Evolutionary conservation across 257 asterid species (phyloP).

Genomic region (Petunia axillaris): DNA sequence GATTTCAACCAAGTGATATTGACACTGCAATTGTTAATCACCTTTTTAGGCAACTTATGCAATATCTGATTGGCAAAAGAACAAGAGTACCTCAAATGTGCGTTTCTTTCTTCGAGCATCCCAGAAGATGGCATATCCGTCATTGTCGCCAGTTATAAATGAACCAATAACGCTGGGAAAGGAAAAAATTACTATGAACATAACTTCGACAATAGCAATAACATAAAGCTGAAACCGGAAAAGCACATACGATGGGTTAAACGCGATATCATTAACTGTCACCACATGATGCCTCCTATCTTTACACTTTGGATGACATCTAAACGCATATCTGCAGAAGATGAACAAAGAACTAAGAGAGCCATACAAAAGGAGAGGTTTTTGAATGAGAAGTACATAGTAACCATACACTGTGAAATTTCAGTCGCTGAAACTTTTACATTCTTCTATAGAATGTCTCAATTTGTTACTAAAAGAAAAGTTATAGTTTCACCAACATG

Average conservation of each 20-base stretch:
- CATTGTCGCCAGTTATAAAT: conserved; percentile 78
- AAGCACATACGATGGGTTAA: conserved; percentile 72
- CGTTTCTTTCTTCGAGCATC: conserved; percentile 72
- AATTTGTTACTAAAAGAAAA: conserved; percentile 3
- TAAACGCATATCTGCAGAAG: conserved; percentile 74
- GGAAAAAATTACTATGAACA: conserved; percentile 26
- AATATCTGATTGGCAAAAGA: conserved; percentile 21
- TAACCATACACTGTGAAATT: not conserved
- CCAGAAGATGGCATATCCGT: conserved; percentile 76
- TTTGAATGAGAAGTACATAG: not conserved
- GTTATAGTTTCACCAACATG: not conserved
- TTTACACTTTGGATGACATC: conserved; percentile 75
- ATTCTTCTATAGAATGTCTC: not conserved
- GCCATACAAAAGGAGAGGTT: not conserved
- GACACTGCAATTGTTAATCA: conserved; percentile 15
- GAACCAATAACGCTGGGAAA: conserved; percentile 53
- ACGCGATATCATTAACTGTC: conserved; percentile 80
- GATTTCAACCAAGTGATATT: not conserved
- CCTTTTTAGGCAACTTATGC: conserved; percentile 7
- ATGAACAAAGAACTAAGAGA: conserved; percentile 23
- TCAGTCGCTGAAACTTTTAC: not conserved
- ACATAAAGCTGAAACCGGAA: conserved; percentile 29
- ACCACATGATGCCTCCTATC: conserved; percentile 54
- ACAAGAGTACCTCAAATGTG: conserved; percentile 57
- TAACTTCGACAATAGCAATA: conserved; percentile 28